A percentile compares a stretch with the other conserved stretches of the same genome.
Conservation (phyloP, 257 asterid species). For the Lithospermum erythrorhizon region DNA sequence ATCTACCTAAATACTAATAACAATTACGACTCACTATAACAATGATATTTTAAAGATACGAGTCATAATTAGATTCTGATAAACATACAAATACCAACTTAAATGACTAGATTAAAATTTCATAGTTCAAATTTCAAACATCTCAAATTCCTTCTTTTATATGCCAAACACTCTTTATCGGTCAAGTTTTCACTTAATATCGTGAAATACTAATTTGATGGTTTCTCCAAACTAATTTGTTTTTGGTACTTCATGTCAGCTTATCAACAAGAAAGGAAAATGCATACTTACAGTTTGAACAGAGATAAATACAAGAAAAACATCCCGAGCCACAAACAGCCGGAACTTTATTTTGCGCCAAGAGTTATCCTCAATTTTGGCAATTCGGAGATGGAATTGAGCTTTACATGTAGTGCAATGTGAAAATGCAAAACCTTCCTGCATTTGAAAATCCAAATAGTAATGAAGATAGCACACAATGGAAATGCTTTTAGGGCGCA, state of each 20-base stretch:
- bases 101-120: too few relatives aligned
- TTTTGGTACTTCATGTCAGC: neutral
- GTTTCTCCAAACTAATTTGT: too few relatives aligned
- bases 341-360: constrained; percentile 42
- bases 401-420: constrained; percentile 58
- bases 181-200: too few relatives aligned
- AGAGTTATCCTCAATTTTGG: constrained; percentile 27
- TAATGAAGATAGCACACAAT: neutral
- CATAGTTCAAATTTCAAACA: too few relatives aligned
- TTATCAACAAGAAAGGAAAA: neutral
- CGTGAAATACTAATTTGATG: too few relatives aligned
- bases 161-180: too few relatives aligned
- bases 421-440: constrained; percentile 58
- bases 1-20: too few relatives aligned
- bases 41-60: too few relatives aligned
- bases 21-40: too few relatives aligned
- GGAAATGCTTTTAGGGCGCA: neutral
- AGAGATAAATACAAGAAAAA: constrained; percentile 39
- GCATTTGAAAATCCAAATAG: constrained; percentile 7
- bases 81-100: too few relatives aligned
- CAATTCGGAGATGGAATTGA: constrained; percentile 42
- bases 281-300: constrained; percentile 38
- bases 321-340: constrained; percentile 45
- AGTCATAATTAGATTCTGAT: too few relatives aligned
- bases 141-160: too few relatives aligned